phyloP scores from a whole-genome alignment of 148 eudicot species.

The Heliamphora exappendiculata region DNA sequence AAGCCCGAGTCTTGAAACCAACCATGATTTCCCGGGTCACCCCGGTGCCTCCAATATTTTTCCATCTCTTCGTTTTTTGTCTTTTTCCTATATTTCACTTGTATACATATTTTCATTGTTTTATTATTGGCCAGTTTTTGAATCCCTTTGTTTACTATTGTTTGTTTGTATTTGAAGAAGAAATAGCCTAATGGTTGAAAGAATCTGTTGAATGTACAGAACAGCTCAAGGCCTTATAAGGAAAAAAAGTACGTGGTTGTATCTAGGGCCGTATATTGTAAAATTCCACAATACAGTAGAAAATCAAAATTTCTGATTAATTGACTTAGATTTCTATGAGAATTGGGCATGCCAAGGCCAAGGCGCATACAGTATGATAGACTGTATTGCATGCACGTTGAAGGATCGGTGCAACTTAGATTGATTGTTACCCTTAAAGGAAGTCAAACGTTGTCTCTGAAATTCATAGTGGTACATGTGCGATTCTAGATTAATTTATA shows the following conservation, averaged over 20 bases:
- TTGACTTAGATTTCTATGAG: too few relatives aligned
- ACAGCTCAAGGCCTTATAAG: neutral
- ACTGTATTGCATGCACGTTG: too few relatives aligned
- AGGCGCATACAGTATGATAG: too few relatives aligned
- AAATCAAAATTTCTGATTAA: neutral
- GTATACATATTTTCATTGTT: neutral
- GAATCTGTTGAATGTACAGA: constrained; percentile 1
- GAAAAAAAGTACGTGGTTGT: neutral
- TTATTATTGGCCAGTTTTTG: neutral
- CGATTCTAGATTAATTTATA: neutral
- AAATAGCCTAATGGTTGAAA: neutral
- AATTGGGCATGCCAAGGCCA: too few relatives aligned
- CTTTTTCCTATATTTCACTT: neutral
- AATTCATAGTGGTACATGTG: too few relatives aligned
- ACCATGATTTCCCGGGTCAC: neutral
- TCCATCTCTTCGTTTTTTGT: too few relatives aligned
- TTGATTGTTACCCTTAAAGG: too few relatives aligned
- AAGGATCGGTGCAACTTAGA: too few relatives aligned
- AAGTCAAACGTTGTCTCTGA: too few relatives aligned
- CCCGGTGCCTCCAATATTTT: too few relatives aligned
- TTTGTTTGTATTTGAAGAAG: neutral
- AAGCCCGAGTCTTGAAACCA: too few relatives aligned
- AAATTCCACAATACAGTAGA: neutral
- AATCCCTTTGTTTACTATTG: neutral
- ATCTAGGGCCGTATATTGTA: neutral